phyloP scores from a whole-genome alignment of 2,329 filamentous ascomycete genomes.

The Clonostachys chloroleuca region DNA sequence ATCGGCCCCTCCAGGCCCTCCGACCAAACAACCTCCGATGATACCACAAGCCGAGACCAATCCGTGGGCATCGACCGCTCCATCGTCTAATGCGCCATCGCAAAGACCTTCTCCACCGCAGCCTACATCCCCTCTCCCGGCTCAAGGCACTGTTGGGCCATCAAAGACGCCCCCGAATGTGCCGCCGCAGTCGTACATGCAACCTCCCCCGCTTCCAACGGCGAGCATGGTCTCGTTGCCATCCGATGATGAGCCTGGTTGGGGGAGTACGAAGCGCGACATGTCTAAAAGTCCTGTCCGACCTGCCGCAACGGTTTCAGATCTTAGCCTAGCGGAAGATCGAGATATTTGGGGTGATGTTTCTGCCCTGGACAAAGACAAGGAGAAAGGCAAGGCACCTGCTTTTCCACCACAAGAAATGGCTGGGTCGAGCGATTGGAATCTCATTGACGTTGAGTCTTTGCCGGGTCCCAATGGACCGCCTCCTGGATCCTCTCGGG shows the following conservation, averaged over 20 bases:
- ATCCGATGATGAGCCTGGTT: constrained; percentile 25
- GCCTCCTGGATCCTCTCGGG: constrained; percentile 1
- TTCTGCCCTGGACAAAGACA: constrained; percentile 30
- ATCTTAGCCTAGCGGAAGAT: constrained; percentile 12
- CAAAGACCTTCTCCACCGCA: not conserved
- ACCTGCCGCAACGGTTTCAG: constrained; percentile 4
- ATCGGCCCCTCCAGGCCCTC: not conserved
- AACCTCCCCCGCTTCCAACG: constrained; percentile 5
- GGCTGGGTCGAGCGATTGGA: constrained; percentile 39
- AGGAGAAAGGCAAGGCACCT: constrained; percentile 21
- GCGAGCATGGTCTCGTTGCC: constrained; percentile 22
- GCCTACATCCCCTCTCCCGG: not conserved
- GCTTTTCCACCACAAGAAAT: not conserved
- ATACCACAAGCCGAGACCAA: not conserved
- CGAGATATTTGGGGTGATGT: constrained; percentile 41
- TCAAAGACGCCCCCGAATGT: not conserved
- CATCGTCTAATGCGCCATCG: not conserved
- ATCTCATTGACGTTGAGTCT: constrained; percentile 38
- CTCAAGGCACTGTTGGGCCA: not conserved
- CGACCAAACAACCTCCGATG: not conserved
- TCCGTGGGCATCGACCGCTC: not conserved
- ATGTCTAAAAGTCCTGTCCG: constrained; percentile 8
- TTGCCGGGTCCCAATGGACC: constrained; percentile 6
- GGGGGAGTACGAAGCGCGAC: constrained; percentile 28
- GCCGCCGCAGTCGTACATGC: not conserved